Base-by-base conservation (phyloP, 2,329 filamentous ascomycete species). In the Botrytis fragariae region DNA sequence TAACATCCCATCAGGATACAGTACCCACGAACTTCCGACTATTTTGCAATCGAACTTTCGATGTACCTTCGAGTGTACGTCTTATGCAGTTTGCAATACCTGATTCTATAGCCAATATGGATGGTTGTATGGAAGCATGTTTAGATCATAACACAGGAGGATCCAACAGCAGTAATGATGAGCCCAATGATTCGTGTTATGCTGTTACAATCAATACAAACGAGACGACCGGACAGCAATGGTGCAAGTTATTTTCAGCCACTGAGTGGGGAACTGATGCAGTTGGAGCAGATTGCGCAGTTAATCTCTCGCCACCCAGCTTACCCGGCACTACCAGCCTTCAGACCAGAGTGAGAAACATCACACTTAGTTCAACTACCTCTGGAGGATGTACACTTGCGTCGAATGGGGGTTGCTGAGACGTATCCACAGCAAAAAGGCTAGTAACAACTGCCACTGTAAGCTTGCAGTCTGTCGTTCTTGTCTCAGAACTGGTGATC, bases 31-130 rank as follows among this genome's bases (percentile, higher is more conserved):
- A 67, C 7, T 67, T 51, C 45, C 44, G 32, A 39, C 2, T 67
- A n/a, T 67, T 67, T 54, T 67, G 64, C 14, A 67, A 67, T 54
- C 32, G 45, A 51, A 67, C 45, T 37, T 67, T 67, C 44, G 45
- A 54, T 54, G 9, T 54, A 25, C 32, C 48, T 7, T 54, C 45
- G 2, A 67, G 45, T 54, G 20, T 4, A 20, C 22, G 8, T 18
- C 64, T 67, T 3, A 39, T 29, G 35, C 25, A 25, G 9, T 42
- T n/a, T 18, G 48, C 48, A 14, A 25, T 68, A 7, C 48, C 25
- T 29, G 48, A 39, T 18, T 42, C 35, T 18, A 18, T 57, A 20
- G 25, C 48, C 39, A 14, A 68, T 42, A 42, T 57, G 35, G 22
- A 37, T 54, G 48, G 48, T 22, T 68, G 48, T 22, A 68, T 68